Conservation (phyloP, 192 early-diverging fungal genomes). For the Backusella psychrophila region DNA sequence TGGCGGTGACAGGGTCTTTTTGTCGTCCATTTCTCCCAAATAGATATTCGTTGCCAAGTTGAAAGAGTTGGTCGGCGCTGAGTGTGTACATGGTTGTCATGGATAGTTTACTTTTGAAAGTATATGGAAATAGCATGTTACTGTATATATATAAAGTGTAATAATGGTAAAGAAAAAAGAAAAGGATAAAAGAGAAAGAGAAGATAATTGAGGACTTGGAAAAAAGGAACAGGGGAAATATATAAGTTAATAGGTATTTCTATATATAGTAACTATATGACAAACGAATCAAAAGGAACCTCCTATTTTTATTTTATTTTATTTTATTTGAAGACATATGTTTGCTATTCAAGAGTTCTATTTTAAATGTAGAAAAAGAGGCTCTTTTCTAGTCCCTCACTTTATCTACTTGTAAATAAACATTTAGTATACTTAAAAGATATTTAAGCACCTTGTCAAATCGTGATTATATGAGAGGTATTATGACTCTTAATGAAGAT, state of each 20-base stretch:
- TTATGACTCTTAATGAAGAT: not conserved
- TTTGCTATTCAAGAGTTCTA: not conserved
- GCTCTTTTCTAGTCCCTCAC: too few species aligned
- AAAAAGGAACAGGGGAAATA: not conserved
- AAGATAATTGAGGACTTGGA: not conserved
- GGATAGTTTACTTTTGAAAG: not conserved
- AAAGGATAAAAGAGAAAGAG: not conserved
- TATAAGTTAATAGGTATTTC: not conserved
- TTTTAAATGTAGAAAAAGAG: not conserved
- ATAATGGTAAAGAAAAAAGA: not conserved
- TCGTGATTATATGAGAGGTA: not conserved
- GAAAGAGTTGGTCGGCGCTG: constrained; percentile 20
- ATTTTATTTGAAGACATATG: not conserved
- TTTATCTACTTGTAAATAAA: not conserved
- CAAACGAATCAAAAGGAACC: constrained; percentile 10
- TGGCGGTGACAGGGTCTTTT: constrained; percentile 47
- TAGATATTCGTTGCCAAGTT: constrained; percentile 33
- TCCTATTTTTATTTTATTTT: not conserved
- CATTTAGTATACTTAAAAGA: not conserved
- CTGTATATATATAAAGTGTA: not conserved
- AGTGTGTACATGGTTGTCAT: not conserved
- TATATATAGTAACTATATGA: not conserved
- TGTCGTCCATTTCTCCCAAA: constrained; percentile 48
- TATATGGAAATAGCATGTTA: not conserved
- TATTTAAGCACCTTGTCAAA: not conserved